Base-by-base conservation (phyloP, 768 basidiomycete genomes). In the Tricholoma terreum region DNA sequence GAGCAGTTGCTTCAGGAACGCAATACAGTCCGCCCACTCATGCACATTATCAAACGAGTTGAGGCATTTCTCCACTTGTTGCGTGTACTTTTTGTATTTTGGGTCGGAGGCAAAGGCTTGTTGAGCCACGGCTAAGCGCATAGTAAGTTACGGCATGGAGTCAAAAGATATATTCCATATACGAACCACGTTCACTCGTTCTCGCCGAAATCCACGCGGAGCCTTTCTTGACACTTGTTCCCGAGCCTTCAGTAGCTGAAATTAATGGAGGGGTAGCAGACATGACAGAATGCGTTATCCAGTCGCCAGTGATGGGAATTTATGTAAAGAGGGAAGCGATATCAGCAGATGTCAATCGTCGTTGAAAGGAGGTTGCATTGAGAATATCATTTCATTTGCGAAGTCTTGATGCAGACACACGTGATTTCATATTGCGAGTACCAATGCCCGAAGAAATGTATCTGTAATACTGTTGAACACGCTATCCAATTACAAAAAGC, bases 21-120 rank as follows among this genome's bases (percentile, higher is more conserved):
- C 89, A 68, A 97, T 98, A 71, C 94, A 98, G 75, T 99, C 97
- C 58, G 97, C 95, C 97, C 97, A 99, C 76, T 99, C 97, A 56
- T 96, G 92, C 57, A 97, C 93, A 66, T 86, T 92, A 67, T 97
- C 94, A 67, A 99, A 98, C 1, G 93, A 87, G 59, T 86, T 89
- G 48, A 99, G 79, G 63, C 91, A 93, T 73, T 89, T 89, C 69
- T 99, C 97, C 49, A 99, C 92, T 65, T 93, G 90, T 55, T 89
- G 86, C 0, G 87, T 79, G 73, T 94, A 98, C 74, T 97, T 97
- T 77, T 91, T 93, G 77, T 86, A 97, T 70, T 94, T 95, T 12
- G 92, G 90, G 76, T 98, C 95, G 8, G 86, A 83, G 24, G 84
- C 81, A 65, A 85, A 85, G 12, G 76, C 67, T 55, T 84, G 83